A percentile compares a stretch with the other conserved stretches of the same genome.
Evolutionary conservation across 73 alveolate genomes (phyloP).

Genomic region (Halteria grandinella): DNA sequence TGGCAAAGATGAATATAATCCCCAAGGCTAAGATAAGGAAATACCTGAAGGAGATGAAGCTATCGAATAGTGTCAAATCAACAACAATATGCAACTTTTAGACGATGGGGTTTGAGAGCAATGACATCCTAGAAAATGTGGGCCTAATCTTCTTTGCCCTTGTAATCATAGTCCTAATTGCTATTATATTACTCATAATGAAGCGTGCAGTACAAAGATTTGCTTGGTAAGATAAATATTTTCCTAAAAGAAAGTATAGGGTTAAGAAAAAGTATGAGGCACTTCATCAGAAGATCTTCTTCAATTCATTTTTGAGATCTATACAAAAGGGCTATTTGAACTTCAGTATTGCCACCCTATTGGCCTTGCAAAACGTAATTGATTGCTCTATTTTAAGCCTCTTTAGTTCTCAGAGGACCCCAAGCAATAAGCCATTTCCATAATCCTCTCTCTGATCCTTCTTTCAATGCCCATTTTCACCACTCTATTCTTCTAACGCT

Average conservation of each 20-base stretch:
- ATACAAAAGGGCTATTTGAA: constrained; percentile 2
- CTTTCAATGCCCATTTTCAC: too few relatives aligned
- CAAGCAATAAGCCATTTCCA: too few relatives aligned
- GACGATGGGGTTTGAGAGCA: neutral
- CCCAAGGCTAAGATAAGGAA: neutral
- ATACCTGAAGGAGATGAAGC: neutral
- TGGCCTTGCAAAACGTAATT: neutral
- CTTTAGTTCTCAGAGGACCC: too few relatives aligned
- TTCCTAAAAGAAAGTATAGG: neutral
- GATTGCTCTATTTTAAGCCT: too few relatives aligned
- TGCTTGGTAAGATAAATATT: neutral
- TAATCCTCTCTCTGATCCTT: too few relatives aligned
- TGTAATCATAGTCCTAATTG: neutral
- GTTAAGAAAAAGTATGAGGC: neutral
- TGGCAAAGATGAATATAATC: neutral
- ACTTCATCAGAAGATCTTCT: neutral
- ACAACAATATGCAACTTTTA: neutral
- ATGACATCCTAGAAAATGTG: neutral
- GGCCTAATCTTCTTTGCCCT: neutral
- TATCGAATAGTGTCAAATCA: neutral
- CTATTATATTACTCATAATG: neutral
- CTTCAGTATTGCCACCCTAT: neutral
- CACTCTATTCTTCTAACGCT: neutral
- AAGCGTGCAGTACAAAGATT: neutral
- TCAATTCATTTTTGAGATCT: constrained; percentile 8